Evolutionary conservation across 2,329 filamentous ascomycete species (phyloP), one percentile per base, ranked within the genome.

Genomic region (Aspergillus quadricinctus): DNA sequence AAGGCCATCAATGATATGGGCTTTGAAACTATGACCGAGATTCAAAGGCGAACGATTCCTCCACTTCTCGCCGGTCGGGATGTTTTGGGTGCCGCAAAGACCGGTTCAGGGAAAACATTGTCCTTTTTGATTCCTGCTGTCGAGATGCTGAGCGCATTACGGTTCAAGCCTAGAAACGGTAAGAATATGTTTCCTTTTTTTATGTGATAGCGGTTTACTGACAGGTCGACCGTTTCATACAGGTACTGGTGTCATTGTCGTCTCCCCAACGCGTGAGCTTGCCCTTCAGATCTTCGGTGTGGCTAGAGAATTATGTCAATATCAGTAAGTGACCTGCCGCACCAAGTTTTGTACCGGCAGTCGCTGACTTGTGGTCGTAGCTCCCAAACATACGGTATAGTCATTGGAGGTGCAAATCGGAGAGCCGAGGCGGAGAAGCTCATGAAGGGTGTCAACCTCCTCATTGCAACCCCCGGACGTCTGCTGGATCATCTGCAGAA

Each of bases 231-330:
- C 43, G 7, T 28, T 40, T 11, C 11, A n/a, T 54, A 5, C 31
- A 76, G 74, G 89, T 60, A 93, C 90, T 49, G 94, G 94, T 69
- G 93, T 93, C 55, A 88, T 97, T 63, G 86, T 97, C 21, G 89
- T 97, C 31, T 94, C 92, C 10, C 93, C 93, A 1, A 99, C 94
- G 0, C 85, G 94, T 70, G 94, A 99, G 78, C 78, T 97, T 58
- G 94, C 94, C 0, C 83, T 97, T 40, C 94, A 97, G 73, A 97
- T 97, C 61, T 97, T 97, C 67, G 92, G 92, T 59, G 94, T 97
- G 29, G 94, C 93, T 0, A 82, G 92, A 57, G 93, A 97, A 76
- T 46, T 46, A 25, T 46, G 43, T 14, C 43, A 46, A 23, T 25
- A 46, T 23, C 43, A 46, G 43, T 46, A 46, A 23, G 43, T 25